Base-by-base conservation (phyloP, 768 basidiomycete genomes). In the Kwoniella pini region DNA sequence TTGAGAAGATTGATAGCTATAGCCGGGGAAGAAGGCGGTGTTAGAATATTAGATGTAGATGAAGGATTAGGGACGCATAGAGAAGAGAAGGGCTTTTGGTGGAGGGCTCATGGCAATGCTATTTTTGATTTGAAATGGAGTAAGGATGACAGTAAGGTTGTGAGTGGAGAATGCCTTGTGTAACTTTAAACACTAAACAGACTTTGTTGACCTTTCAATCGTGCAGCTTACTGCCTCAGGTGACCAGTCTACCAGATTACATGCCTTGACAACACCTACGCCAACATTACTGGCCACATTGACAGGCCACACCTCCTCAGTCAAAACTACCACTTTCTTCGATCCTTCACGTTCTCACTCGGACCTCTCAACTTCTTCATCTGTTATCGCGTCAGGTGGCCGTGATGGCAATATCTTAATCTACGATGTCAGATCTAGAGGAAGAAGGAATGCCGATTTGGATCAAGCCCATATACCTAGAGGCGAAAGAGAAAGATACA, bases 71-170 rank as follows among this genome's bases (percentile, higher is more conserved):
- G 70, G 11, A 31, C 38, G 12, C 64, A 72, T 49, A 49, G 60
- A n/a, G 73, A 75, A 42, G 66, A 64, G 27, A 66, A 67, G 26
- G 73, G 73, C 4, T 70, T 60, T 46, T 75, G 71, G 71, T 72
- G 73, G 73, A 50, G 73, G 22, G 70, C 68, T 26, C 77, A 78
- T 45, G 49, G 48, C 4, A 78, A 76, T 63, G 73, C 77, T 4
- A 65, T 78, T n/a, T 76, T 75, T 57, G 77, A 78, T 58, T 44
- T 73, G 40, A 69, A 68, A 39, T 78, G 77, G 77, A 72, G 74
- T 10, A 56, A 21, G 12, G 68, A 74, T 58, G 77, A 76, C 44
- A 42, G 64, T 9, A 55, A 60, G 15, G 45, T 78, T 6, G 71
- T 75, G 38, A 64, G 74, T 67, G 10, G 36, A 13, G 19, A 26